Evolutionary conservation across 768 basidiomycete genomes (phyloP), one percentile per base, ranked within the genome.

Genomic region (Amanita phalloides): DNA sequence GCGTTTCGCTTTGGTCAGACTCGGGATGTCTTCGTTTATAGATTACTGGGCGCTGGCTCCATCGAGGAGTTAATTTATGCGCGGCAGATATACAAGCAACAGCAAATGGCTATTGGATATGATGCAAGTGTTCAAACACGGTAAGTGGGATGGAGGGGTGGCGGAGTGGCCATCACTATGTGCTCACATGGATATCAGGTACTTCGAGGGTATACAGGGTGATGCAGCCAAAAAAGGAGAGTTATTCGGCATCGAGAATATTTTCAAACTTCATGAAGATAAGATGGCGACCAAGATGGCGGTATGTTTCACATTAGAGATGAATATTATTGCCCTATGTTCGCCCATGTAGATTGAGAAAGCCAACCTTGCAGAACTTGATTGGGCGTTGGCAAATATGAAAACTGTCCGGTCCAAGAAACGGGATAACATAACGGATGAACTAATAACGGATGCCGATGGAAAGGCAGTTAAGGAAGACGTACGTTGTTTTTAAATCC

Each of bases 31-130:
- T 72, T 78, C 1, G 90, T 94, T 1, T 90, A 82, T 59, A 78
- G 92, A 33, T 73, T 95, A 6, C 71, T 95, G 13, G 90, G 86
- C 0, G 89, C 90, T 3, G 91, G 92, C 2, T 88, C 89, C 6
- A 74, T 93, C 10, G 90, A 93, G 60, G 90, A 94, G 62, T 66
- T 90, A 39, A 90, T 92, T 17, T 92, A 92, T 58, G 86, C 86
- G 0, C 79, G 90, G 10, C 91, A 94, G 61, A 78, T 95, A 20
- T 93, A 93, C 67, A 94, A 94, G 62, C 90, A 92, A 56, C 92
- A 94, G 61, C 87, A 90, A 60, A 91, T 91, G 87, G 80, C 81
- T n/a, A 90, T 91, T 43, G 90, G 81, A 0, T 93, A 93, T 62
- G 78, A 86, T 55, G 86, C 85, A 1, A 89, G 86, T 57, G 70